Conservation (phyloP, 306 rosid genomes). For the Trifolium repens region DNA sequence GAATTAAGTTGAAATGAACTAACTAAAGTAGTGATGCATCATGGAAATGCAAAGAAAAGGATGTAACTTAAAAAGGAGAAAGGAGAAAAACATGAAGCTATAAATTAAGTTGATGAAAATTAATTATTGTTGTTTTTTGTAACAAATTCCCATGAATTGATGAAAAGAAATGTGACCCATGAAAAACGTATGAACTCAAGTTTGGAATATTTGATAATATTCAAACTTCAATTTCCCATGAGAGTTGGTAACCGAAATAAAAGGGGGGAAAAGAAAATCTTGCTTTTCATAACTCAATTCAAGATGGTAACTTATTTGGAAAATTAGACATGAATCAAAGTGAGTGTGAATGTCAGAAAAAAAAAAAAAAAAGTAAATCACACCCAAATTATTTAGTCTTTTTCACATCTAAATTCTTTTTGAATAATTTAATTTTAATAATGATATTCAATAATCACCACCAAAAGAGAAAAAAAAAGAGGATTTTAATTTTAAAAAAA, state of each 20-base stretch:
- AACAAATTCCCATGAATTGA: conserved; percentile 42
- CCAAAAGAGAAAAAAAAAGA: neutral
- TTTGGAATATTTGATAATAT: conserved; percentile 37
- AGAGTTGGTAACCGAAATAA: conserved; percentile 46
- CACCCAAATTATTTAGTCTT: conserved; percentile 45
- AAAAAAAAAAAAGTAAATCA: conserved; percentile 41
- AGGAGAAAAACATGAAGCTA: conserved; percentile 26
- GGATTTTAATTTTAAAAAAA: neutral
- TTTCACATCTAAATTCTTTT: conserved; percentile 39
- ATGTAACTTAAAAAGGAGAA: conserved; percentile 36
- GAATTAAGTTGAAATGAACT: neutral
- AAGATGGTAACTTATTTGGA: conserved; percentile 53
- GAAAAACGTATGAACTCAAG: conserved; percentile 48
- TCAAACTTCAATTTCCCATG: conserved; percentile 31
- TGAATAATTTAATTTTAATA: conserved; percentile 25
- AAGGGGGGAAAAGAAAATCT: conserved; percentile 41
- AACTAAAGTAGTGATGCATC: conserved; percentile 19
- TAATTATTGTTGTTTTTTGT: conserved; percentile 3
- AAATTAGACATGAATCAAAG: conserved; percentile 49
- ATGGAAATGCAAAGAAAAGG: conserved; percentile 29
- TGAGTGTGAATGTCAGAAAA: conserved; percentile 45
- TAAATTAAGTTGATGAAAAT: conserved; percentile 21
- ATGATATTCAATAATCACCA: neutral
- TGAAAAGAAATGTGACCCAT: conserved; percentile 49
- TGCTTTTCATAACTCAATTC: conserved; percentile 45